Evolutionary conservation across 352 stramenopile genomes (phyloP).

Genomic region (Ophiocytium majus): DNA sequence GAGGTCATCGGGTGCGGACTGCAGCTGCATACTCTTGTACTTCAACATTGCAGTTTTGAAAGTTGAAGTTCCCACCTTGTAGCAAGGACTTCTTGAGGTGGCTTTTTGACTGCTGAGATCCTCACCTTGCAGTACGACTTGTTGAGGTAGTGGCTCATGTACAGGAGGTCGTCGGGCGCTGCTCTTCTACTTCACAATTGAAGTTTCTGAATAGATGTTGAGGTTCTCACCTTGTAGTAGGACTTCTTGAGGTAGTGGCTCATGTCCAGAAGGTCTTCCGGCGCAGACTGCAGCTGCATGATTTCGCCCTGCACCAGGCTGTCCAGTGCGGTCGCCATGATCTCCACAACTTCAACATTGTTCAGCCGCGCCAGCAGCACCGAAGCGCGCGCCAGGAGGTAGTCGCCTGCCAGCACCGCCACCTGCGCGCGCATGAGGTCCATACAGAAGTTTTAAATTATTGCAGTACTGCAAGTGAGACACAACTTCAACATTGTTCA

Average conservation of each 20-base stretch:
- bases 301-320: constrained; percentile 97
- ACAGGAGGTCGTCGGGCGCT: constrained; percentile 55
- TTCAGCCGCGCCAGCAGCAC: constrained; percentile 86
- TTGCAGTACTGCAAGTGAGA: too few relatives aligned
- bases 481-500: constrained; percentile 77
- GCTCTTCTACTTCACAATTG: too few relatives aligned
- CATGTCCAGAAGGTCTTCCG: constrained; percentile 67
- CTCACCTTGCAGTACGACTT: constrained; percentile 99
- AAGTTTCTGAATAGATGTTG: too few relatives aligned
- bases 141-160: constrained; percentile 91
- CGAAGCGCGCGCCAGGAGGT: constrained; percentile 92
- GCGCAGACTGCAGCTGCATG: constrained; percentile 91
- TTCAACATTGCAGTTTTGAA: too few relatives aligned
- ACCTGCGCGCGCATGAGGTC: constrained; percentile 94
- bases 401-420: constrained; percentile 95
- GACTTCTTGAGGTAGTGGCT: constrained; percentile 97
- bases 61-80: too few relatives aligned
- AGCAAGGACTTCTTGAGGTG: too few relatives aligned
- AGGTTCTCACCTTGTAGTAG: constrained; percentile 99
- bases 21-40: too few relatives aligned
- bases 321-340: constrained; percentile 97
- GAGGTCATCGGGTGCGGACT: constrained; percentile 47
- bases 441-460: too few relatives aligned
- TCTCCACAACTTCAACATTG: constrained; percentile 82
- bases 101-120: too few relatives aligned